Percentiles rank a stretch among this genome's conserved stretches.
Evolutionary conservation across 352 stramenopile genomes (phyloP).

Genomic region (Pythium dissotocum): DNA sequence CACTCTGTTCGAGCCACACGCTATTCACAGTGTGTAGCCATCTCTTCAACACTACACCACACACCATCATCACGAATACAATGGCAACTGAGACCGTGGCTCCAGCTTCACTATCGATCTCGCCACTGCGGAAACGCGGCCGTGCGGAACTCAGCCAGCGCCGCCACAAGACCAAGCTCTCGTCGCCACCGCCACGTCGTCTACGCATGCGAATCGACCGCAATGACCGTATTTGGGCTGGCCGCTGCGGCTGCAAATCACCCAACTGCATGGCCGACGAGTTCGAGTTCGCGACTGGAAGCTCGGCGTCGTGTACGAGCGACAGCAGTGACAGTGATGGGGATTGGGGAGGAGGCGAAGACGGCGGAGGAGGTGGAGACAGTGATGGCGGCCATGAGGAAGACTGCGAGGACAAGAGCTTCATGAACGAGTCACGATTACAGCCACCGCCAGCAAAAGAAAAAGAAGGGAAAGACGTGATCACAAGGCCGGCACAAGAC

Average conservation of each 20-base stretch:
- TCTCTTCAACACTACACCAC: neutral
- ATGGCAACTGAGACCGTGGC: neutral
- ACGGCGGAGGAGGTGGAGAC: neutral
- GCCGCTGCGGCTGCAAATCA: constrained; percentile 22
- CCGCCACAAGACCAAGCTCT: neutral
- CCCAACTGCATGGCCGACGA: constrained; percentile 26
- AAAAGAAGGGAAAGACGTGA: neutral
- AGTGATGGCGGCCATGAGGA: neutral
- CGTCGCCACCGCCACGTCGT: neutral
- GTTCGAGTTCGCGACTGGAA: constrained; percentile 24
- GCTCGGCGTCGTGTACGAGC: constrained; percentile 9
- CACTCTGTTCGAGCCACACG: neutral
- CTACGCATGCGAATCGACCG: constrained; percentile 22
- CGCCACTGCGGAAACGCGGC: constrained; percentile 21
- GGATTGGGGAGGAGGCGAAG: neutral
- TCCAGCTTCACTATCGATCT: neutral
- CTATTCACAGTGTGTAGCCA: neutral
- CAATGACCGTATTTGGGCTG: constrained; percentile 22
- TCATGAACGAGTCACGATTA: neutral
- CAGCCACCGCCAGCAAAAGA: neutral
- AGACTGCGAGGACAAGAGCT: neutral
- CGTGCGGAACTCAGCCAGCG: neutral
- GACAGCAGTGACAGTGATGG: constrained; percentile 12
- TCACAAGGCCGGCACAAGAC: constrained; percentile 4
- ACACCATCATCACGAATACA: neutral